Evolutionary conservation across 169 alveolate genomes (phyloP), one percentile per base, ranked within the genome.

Genomic region (Hammondia hammondi): DNA sequence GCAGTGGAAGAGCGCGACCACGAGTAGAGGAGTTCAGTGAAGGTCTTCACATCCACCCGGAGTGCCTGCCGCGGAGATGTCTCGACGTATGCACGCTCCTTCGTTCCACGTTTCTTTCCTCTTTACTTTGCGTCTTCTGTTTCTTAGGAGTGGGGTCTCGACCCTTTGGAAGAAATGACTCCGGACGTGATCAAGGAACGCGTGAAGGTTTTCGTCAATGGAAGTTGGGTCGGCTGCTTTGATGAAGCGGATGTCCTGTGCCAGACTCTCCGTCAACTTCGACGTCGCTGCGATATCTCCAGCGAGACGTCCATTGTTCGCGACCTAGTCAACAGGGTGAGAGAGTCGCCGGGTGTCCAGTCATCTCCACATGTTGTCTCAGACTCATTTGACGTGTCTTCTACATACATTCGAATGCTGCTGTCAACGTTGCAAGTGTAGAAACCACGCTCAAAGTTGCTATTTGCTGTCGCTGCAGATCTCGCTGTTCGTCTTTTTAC

Each of bases 271-370:
- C 97, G 96, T 57, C 98, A 96, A 92, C 97, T 98, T 91, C 98
- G 99, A 95, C 98, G 99, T 95, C 93, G 98, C 92, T 98, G 99
- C 19, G 98, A 97, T 88, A 98, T 99, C 81, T 98, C 99, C 29
- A 98, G 98, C 90, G 99, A 99, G 95, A 98, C 99, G 45, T 98
- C 99, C 70, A 99, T 99, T 88, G 99, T 99, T 10, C 97, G 99
- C 91, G 99, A 99, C 95, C 98, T 98, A 37, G 96, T 95, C 32
- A 97, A 97, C 91, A 96, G 84, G 35, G 95, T 85, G 95, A 94
- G 98, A 93, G n/a, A 9, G 24, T 6, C 52, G 43, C 43, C 2
- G 43, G 43, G 43, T 39, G 77, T 84, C 21, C 56, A 9, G 12
- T 6, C 45, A 10, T 45, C 2, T 32, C 35, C 43, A 81, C 43